Percentiles rank a stretch among this genome's conserved stretches.
Conservation (phyloP, 2,329 filamentous ascomycete species). For the Penicillium brevicompactum region DNA sequence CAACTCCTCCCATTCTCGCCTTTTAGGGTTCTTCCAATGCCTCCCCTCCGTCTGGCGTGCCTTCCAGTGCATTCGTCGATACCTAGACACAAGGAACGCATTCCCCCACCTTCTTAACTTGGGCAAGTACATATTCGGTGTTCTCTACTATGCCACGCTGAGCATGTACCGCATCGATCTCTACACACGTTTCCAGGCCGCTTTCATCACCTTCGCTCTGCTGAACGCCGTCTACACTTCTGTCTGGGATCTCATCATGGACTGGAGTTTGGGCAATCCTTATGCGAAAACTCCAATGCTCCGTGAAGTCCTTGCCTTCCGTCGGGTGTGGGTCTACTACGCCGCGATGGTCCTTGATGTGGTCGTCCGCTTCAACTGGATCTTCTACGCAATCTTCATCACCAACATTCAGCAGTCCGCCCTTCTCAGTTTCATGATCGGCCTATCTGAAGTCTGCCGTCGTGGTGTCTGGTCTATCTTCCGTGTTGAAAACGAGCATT, state of each 20-base stretch:
- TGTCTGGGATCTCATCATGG: constrained; percentile 94
- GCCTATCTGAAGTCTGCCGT: constrained; percentile 77
- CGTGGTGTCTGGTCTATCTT: constrained; percentile 90
- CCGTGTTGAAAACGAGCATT: constrained; percentile 97
- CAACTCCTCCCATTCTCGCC: constrained; percentile 80
- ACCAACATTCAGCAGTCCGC: constrained; percentile 80
- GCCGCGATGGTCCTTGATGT: constrained; percentile 79
- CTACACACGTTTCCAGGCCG: constrained; percentile 57
- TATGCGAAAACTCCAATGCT: constrained; percentile 68
- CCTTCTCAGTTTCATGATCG: constrained; percentile 76
- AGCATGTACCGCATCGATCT: constrained; percentile 80
- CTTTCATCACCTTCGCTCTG: constrained; percentile 80
- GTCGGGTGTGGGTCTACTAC: constrained; percentile 82
- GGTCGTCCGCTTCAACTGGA: constrained; percentile 87
- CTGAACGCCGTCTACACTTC: constrained; percentile 82
- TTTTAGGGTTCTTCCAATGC: constrained; percentile 81
- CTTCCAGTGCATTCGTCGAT: constrained; percentile 87
- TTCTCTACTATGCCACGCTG: constrained; percentile 74
- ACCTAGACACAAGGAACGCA: constrained; percentile 78
- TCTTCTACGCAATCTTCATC: constrained; percentile 86
- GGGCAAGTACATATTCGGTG: constrained; percentile 86
- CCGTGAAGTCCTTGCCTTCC: constrained; percentile 78
- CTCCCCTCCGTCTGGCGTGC: constrained; percentile 89
- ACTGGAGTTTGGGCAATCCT: constrained; percentile 87
- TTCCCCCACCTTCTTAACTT: constrained; percentile 94